Conservation (phyloP, 2,329 filamentous ascomycete species). For the Fusarium pseudoanthophilum region DNA sequence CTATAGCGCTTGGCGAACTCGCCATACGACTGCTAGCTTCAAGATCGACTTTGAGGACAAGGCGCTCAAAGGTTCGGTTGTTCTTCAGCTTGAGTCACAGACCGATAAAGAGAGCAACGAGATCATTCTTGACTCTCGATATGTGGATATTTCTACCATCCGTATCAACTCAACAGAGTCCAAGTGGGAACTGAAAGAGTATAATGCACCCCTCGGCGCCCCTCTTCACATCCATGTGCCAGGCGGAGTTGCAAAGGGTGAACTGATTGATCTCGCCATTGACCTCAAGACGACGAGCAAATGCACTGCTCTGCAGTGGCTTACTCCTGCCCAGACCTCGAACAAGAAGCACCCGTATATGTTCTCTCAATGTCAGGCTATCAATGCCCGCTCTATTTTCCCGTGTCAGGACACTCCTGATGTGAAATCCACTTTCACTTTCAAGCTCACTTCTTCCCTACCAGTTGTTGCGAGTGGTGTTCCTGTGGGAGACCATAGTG, state of each 20-base stretch:
- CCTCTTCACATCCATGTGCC: conserved; percentile 74
- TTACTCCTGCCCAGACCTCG: conserved; percentile 90
- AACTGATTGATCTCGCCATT: conserved; percentile 68
- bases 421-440: conserved; percentile 94
- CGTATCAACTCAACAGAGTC: conserved; percentile 72
- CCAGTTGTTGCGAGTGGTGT: conserved; percentile 94
- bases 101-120: conserved; percentile 78
- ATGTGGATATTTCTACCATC: conserved; percentile 78
- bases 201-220: conserved; percentile 78
- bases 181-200: conserved; percentile 76
- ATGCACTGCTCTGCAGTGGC: conserved; percentile 95
- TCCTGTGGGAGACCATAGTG: conserved; percentile 58
- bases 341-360: conserved; percentile 98
- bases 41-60: conserved; percentile 86
- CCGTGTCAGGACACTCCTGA: conserved; percentile 98
- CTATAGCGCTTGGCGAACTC: conserved; percentile 87
- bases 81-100: conserved; percentile 79
- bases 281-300: conserved; percentile 82
- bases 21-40: conserved; percentile 84
- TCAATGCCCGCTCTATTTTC: conserved; percentile 92
- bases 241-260: conserved; percentile 63
- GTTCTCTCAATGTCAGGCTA: conserved; percentile 98
- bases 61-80: conserved; percentile 79
- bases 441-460: conserved; percentile 85
- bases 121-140: conserved; percentile 89